Evolutionary conservation across 495 filamentous ascomycete genomes (phyloP), one percentile per base, ranked within the genome.

Genomic region (Penicillium lagena): DNA sequence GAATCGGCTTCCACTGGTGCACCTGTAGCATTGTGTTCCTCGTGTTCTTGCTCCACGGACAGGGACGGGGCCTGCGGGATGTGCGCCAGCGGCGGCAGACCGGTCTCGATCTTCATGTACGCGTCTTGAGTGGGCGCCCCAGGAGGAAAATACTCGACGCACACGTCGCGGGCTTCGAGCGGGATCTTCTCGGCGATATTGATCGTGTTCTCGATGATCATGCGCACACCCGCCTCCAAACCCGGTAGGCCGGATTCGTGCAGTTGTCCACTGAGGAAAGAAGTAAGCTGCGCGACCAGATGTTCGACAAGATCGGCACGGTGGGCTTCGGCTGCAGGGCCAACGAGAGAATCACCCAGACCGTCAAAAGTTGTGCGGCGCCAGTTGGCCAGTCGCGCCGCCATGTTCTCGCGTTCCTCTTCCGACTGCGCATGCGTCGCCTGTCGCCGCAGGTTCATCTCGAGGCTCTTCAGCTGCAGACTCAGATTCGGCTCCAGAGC

Each of bases 191-290:
- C 77, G 3, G 86, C 81, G 47, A 98, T 90, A 40, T 82, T 85
- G 27, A 97, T 76, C 7, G 91, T 88, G 35, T 96, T 77, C 64
- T 97, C 90, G 30, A 97, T 80, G 59, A 98, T 96, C 85, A 90
- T 94, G 46, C 82, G 78, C 14, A 89, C 84, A 41, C 87, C 87
- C 31, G 78, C 80, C 40, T 91, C 85, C 36, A 97, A 71, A 4
- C 89, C 93, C 8, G 80, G 65, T 0, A 86, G 86, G 4, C 84
- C 71, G 0, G 86, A 84, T 12, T 95, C 86, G 37, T 81, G 72
- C 27, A 97, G 73, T 59, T 86, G 79, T 50, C 80, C 76, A 33
- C 79, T 78, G 15, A 97, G 62, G 31, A 69, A 76, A 1, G 78
- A 80, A 12, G 83, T 84, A 30, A 98, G 76, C 48, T 82, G 82